phyloP scores from a whole-genome alignment of 139 green algal species.

The Pycnococcus provasolii region DNA sequence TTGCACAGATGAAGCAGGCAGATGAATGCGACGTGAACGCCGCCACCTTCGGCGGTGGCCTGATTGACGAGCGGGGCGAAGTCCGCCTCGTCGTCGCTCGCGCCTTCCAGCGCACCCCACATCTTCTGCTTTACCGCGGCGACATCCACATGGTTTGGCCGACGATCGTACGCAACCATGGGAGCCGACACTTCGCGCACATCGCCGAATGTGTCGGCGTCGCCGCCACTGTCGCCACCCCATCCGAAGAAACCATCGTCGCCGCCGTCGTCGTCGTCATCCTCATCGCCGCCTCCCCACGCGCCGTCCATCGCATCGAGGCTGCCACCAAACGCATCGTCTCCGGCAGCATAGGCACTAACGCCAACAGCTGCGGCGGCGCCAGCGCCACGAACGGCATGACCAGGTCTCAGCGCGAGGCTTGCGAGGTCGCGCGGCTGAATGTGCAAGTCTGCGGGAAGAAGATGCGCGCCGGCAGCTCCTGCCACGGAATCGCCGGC shows the following conservation, averaged over 20 bases:
- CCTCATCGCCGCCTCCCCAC: not conserved
- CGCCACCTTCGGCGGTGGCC: slow-evolving; percentile 45
- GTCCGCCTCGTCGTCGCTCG: slow-evolving; percentile 7
- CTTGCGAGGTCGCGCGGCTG: too few species aligned
- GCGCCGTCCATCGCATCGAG: not conserved
- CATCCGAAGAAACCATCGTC: not conserved
- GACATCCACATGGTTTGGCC: too few species aligned
- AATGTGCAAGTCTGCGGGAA: too few species aligned
- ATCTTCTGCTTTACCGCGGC: not conserved
- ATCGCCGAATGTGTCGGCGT: slow-evolving; percentile 25
- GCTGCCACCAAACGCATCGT: not conserved
- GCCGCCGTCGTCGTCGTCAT: slow-evolving; percentile 15
- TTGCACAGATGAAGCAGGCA: slow-evolving; percentile 94
- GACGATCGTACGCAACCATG: too few species aligned
- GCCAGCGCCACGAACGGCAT: not conserved
- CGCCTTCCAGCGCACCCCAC: not conserved
- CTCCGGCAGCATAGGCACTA: not conserved
- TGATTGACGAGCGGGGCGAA: not conserved
- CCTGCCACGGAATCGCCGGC: too few species aligned
- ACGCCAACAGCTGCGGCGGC: not conserved
- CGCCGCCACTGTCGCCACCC: slow-evolving; percentile 9
- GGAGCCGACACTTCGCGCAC: not conserved
- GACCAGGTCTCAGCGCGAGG: too few species aligned
- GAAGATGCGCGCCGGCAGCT: too few species aligned
- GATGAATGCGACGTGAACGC: slow-evolving; percentile 93